Evolutionary conservation across 768 basidiomycete species (phyloP).

Genomic region (Boletus coccyginus): DNA sequence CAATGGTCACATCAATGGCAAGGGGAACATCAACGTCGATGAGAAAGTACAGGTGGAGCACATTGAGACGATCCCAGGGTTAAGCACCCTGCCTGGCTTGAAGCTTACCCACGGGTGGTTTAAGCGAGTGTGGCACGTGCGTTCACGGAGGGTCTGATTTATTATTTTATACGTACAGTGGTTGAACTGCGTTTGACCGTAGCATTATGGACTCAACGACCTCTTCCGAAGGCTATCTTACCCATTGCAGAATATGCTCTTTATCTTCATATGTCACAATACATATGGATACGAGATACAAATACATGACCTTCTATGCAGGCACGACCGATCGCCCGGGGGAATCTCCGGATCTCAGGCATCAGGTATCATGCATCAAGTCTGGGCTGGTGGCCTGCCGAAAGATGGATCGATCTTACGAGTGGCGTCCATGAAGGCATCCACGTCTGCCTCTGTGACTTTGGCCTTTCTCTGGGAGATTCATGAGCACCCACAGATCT

Average conservation of each 20-base stretch:
- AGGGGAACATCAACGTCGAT: background rate
- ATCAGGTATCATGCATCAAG: background rate
- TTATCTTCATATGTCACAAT: background rate
- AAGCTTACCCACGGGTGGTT: constrained; percentile 29
- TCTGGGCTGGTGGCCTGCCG: constrained; percentile 32
- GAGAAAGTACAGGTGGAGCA: constrained; percentile 19
- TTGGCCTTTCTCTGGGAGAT: constrained; percentile 65
- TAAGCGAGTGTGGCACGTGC: constrained; percentile 34
- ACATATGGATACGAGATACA: background rate
- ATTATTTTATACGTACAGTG: constrained; percentile 1
- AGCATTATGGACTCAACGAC: background rate
- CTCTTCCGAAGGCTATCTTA: constrained; percentile 3
- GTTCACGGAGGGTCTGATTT: constrained; percentile 22
- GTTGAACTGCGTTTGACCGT: constrained; percentile 11
- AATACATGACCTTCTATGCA: constrained; percentile 5
- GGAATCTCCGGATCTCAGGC: background rate
- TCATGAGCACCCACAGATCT: constrained; percentile 1
- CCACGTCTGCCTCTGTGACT: constrained; percentile 74
- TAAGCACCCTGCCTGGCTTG: constrained; percentile 21
- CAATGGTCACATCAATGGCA: background rate
- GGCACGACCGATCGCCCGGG: background rate
- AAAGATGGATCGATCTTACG: constrained; percentile 69
- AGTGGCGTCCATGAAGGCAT: constrained; percentile 74
- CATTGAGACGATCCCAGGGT: constrained; percentile 20
- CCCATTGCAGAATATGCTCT: background rate